Percentiles rank a stretch among this genome's conserved stretches.
phyloP scores from a whole-genome alignment of 2,329 filamentous ascomycete species.

The Dothidotthia symphoricarpi region DNA sequence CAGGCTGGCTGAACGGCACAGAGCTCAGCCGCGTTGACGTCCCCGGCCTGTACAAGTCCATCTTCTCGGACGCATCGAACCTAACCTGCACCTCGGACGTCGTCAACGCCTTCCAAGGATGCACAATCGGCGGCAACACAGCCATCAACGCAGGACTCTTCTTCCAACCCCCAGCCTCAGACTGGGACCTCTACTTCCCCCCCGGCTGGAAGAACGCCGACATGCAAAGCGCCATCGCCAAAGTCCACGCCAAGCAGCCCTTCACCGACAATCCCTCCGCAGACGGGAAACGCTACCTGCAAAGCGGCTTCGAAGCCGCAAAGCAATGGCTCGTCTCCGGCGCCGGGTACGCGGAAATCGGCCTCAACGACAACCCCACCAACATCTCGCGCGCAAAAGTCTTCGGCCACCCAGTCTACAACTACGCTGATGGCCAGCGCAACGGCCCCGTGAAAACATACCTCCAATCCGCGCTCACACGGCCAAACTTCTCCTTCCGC shows the following conservation, averaged over 20 bases:
- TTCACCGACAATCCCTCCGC: slow-evolving; percentile 47
- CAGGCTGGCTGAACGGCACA: slow-evolving; percentile 51
- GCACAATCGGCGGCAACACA: slow-evolving; percentile 53
- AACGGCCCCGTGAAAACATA: slow-evolving; percentile 53
- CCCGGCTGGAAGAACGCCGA: slow-evolving; percentile 53
- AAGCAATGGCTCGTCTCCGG: slow-evolving; percentile 53
- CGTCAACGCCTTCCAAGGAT: slow-evolving; percentile 50
- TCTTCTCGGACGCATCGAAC: slow-evolving; percentile 45
- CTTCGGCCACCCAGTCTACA: slow-evolving; percentile 51
- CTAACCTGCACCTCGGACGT: slow-evolving; percentile 45
- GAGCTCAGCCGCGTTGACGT: slow-evolving; percentile 54
- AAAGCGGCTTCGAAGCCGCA: slow-evolving; percentile 50
- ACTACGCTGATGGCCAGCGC: slow-evolving; percentile 52
- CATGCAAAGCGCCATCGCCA: slow-evolving; percentile 48
- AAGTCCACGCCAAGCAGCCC: slow-evolving; percentile 48
- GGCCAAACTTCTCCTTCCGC: slow-evolving; percentile 38
- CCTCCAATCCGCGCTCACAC: slow-evolving; percentile 49
- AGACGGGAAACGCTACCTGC: slow-evolving; percentile 49
- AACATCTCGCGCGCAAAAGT: slow-evolving; percentile 46
- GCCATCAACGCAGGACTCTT: slow-evolving; percentile 57
- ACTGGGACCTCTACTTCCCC: slow-evolving; percentile 54
- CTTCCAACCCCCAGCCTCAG: slow-evolving; percentile 54
- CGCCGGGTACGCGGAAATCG: slow-evolving; percentile 50
- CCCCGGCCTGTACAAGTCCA: slow-evolving; percentile 53
- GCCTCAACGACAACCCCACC: slow-evolving; percentile 48